Evolutionary conservation across 495 filamentous ascomycete genomes (phyloP).

Genomic region (Glonium stellatum): DNA sequence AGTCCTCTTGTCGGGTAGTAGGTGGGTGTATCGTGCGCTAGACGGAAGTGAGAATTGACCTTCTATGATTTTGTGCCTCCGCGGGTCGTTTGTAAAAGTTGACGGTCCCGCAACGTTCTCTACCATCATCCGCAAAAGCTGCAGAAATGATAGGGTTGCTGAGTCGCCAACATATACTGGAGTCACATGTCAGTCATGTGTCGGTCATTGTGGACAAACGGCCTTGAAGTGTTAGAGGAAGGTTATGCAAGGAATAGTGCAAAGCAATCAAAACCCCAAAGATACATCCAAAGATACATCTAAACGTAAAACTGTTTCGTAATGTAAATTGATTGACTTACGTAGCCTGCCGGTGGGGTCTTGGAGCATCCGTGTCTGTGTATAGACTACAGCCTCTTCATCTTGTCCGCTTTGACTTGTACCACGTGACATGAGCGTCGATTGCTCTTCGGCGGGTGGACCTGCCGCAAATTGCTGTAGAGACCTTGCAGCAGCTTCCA

Average conservation of each 20-base stretch:
- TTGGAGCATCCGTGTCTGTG: conserved; percentile 52
- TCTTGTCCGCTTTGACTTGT: conserved; percentile 43
- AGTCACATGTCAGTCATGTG: no score
- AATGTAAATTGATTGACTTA: conserved; percentile 35
- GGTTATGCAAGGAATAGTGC: neutral
- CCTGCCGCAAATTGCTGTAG: conserved; percentile 14
- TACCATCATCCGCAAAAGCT: conserved; percentile 66
- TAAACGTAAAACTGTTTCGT: no score
- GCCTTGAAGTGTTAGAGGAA: no score
- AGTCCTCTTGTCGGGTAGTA: conserved; percentile 50
- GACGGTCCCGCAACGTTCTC: conserved; percentile 57
- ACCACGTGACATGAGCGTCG: conserved; percentile 39
- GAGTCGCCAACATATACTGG: conserved; percentile 66
- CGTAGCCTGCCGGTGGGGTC: conserved; percentile 51
- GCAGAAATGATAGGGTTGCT: conserved; percentile 63
- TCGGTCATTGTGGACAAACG: no score
- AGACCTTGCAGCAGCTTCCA: conserved; percentile 12
- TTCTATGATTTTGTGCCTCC: conserved; percentile 62
- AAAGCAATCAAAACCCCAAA: neutral
- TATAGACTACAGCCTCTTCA: conserved; percentile 53
- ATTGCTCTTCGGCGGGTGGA: conserved; percentile 8
- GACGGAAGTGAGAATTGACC: conserved; percentile 46
- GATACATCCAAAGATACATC: no score
- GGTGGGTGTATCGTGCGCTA: conserved; percentile 40
- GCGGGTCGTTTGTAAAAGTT: conserved; percentile 62